Evolutionary conservation across 2,329 filamentous ascomycete genomes (phyloP), one percentile per base, ranked within the genome.

Genomic region (Alternaria conjuncta): DNA sequence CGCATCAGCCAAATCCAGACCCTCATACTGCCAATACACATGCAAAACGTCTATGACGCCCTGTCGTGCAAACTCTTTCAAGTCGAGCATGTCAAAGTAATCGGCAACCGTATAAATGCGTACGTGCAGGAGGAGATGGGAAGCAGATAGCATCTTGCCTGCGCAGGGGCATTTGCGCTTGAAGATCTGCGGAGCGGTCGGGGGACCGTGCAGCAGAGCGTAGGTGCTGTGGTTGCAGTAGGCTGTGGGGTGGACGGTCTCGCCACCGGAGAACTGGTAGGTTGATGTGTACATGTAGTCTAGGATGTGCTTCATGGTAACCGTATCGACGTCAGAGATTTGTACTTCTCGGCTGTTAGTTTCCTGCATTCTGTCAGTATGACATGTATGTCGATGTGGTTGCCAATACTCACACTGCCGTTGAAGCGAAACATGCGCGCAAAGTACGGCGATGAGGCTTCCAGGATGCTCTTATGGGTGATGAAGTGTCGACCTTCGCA

Each of bases 391-490:
- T 13, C 13, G 2, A 18, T 13, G 2, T 8, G 12, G 8, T 26
- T 26, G 20, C 6, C 2, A 2, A 12, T 25, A n/a, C 49, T 23
- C 32, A 56, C 61, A 25, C 55, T 45, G 10, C 28, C 50, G 13
- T 58, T 56, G 59, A 66, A 66, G 9, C 54, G 54, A 10, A 66
- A 66, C 57, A 64, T 60, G n/a, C 61, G 44, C 41, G 30, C 43
- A 7, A 66, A 66, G 25, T 66, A 66, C 5, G 61, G 54, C 3
- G 53, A 66, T 1, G 30, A 49, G 21, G 43, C 30, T 21, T 23
- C 13, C 8, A 66, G 26, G 9, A 63, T n/a, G 7, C 12, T 11
- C n/a, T 47, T 63, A 12, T 66, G 63, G 12, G 57, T 28, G 20
- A 36, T 56, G 43, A 45, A 58, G 5, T 26, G 28, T 18, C 6